These are phyloP conservation scores for Talaromyces pinophilus DNA, from an alignment of 2,329 filamentous ascomycete species.

Conservation along the genomic window DNA sequence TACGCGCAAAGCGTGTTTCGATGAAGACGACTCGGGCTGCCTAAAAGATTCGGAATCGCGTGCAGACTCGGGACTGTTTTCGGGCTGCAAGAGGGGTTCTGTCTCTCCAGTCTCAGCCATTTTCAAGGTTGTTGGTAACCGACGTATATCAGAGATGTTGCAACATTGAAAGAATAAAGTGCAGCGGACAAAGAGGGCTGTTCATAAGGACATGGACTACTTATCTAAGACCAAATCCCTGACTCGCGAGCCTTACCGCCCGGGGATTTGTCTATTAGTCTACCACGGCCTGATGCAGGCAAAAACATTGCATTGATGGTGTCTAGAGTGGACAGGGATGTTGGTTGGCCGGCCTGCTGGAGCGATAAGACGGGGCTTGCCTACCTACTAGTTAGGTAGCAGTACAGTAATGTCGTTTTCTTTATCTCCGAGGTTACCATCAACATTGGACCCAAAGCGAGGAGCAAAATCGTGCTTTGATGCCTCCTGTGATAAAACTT, in stretches of 20 bases:
- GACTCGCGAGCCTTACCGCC: too few species aligned
- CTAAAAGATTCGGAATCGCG: background rate
- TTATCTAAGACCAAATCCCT: slow-evolving; percentile 11
- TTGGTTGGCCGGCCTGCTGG: background rate
- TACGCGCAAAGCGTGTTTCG: slow-evolving; percentile 9
- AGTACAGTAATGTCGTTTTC: background rate
- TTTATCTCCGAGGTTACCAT: slow-evolving; percentile 1
- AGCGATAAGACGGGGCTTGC: slow-evolving; percentile 5
- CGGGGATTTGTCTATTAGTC: too few species aligned
- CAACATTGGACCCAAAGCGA: background rate
- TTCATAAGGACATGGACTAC: slow-evolving; percentile 7
- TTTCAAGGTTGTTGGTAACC: background rate
- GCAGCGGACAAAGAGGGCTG: slow-evolving; percentile 6
- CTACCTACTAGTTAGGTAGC: background rate
- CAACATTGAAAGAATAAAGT: slow-evolving; percentile 4
- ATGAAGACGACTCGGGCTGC: slow-evolving; percentile 9
- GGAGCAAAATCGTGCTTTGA: slow-evolving; percentile 4
- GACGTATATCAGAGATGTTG: slow-evolving; percentile 2
- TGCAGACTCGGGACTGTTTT: slow-evolving; percentile 1
- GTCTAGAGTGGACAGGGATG: background rate
- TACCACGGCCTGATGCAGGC: too few species aligned
- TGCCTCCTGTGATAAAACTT: slow-evolving; percentile 1
- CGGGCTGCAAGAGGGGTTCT: slow-evolving; percentile 11
- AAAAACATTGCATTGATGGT: too few species aligned
- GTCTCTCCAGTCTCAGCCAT: slow-evolving; percentile 9